Percentiles rank a stretch among this genome's conserved stretches.
Evolutionary conservation across 108 stramenopile genomes (phyloP).

Genomic region (Conticribra guillardii): DNA sequence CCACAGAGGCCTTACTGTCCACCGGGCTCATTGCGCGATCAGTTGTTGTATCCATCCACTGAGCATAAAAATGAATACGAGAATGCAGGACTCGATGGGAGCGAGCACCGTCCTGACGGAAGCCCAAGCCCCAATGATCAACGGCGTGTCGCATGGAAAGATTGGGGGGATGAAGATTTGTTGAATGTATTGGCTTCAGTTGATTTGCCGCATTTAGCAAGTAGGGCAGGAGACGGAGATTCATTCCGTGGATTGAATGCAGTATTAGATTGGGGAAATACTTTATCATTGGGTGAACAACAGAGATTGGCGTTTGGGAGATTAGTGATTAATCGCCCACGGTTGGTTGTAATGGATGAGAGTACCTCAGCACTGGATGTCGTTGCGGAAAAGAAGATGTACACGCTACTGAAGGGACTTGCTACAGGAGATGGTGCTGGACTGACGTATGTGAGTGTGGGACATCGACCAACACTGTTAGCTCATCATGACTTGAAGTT

Average conservation of each 20-base stretch:
- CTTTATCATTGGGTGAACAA: constrained; percentile 82
- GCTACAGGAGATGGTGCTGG: constrained; percentile 1
- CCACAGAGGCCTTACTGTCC: constrained; percentile 74
- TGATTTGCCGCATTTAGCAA: constrained; percentile 52
- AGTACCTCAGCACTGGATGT: constrained; percentile 81
- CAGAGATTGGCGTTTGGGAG: constrained; percentile 75
- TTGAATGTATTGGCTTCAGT: constrained; percentile 46
- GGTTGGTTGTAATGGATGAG: constrained; percentile 76
- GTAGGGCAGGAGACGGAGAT: constrained; percentile 53
- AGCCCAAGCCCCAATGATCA: constrained; percentile 22
- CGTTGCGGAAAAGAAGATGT: constrained; percentile 69
- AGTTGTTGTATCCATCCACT: constrained; percentile 74
- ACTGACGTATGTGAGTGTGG: constrained; percentile 75
- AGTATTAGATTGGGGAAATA: constrained; percentile 71
- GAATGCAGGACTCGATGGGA: constrained; percentile 17
- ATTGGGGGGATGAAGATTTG: constrained; percentile 46
- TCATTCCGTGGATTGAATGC: constrained; percentile 45
- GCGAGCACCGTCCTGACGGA: constrained; percentile 28
- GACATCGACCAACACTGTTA: constrained; percentile 82
- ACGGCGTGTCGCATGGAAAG: constrained; percentile 33
- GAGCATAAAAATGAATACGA: constrained; percentile 24
- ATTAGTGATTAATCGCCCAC: constrained; percentile 66
- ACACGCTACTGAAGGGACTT: constrained; percentile 53
- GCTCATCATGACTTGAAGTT: constrained; percentile 71
- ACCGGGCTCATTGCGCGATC: constrained; percentile 77